Evolutionary conservation across 2,329 filamentous ascomycete genomes (phyloP), one percentile per base, ranked within the genome.

Genomic region (Hymenoscyphus infarciens): DNA sequence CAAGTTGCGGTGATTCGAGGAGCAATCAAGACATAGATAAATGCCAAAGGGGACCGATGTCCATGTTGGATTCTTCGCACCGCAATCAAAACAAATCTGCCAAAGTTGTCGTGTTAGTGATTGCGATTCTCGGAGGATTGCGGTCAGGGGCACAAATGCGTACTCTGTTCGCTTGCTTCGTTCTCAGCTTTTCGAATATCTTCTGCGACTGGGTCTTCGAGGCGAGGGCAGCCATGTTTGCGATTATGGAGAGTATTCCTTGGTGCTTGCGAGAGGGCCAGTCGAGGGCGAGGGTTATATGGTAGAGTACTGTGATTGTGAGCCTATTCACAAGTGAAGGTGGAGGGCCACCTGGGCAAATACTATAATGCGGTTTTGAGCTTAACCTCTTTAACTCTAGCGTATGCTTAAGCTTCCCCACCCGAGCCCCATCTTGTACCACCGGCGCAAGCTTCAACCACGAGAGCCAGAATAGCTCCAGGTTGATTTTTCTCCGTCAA

Each of bases 11-110:
- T 99, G 95, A 77, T 97, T 92, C 62, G 94, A 90, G 52, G 94
- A 97, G 81, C 95, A 99, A 80, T 99, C 95, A 73, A 99, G 88
- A 75, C 95, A 99, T 25, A 99, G 87, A 77, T 98, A 99, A 76
- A 99, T 98, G 74, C 91, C 95, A 68, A 99, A 92, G 11, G 94
- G 93, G 35, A 97, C 93, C 6, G 94, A 98, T 7, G 93, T 96
- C 95, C 95, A 99, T 63, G 95, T 98, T 66, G 95, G 95, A 75
- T 97, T 97, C 80, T 98, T 98, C 73, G 92, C 90, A 75, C 91
- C 88, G 79, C 95, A 99, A 80, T 99, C 95, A 79, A 99, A 99
- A 84, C 95, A 99, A 81, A 96, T 86, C 93, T 96, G 72, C 59
- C 63, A 49, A 57, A 61, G 49, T 19, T 22, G 53, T 1, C n/a